Evolutionary conservation across 306 rosid species (phyloP), one percentile per base, ranked within the genome.

Genomic region (Sicyos baderoa): DNA sequence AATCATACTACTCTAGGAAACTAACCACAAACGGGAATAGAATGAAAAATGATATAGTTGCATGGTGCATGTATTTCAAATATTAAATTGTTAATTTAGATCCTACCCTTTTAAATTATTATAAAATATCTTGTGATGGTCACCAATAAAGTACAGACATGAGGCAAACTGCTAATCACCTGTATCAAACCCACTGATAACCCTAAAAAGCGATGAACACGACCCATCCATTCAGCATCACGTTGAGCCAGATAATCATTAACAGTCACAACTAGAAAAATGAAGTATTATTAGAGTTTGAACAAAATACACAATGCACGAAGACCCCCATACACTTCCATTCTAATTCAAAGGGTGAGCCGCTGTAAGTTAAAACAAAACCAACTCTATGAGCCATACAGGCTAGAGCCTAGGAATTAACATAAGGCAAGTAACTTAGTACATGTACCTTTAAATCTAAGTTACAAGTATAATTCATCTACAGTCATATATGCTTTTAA

Each of bases 161-260:
- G 4, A 57, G 23, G 22, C 6, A 72, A 68, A 74, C 15, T 29
- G 68, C 40, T 76, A 75, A 72, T 69, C 72, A 92, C 96, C 97
- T 87, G 98, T 75, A 92, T 84, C 73, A 92, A 95, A 60, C 98
- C 98, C 74, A 93, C 95, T 13, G 97, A 89, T 71, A 93, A 95
- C 79, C 97, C 97, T 73, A 93, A 81, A 84, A 89, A 93, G 70
- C 88, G 88, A 78, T 93, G 98, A 79, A 89, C 96, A 52, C 87
- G 87, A 71, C 98, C 98, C 98, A 93, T 93, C 98, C 98, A 93
- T 78, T 93, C 98, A 73, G 98, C 96, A 86, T 93, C 97, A n/a
- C 97, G 90, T 74, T 89, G 95, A 84, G 98, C 98, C 79, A 93
- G 86, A 86, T 93, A 93, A 77, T 89, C 98, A 21, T 93, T 93